Evolutionary conservation across 495 filamentous ascomycete species (phyloP).

Genomic region (Aspergillus conjunctus): DNA sequence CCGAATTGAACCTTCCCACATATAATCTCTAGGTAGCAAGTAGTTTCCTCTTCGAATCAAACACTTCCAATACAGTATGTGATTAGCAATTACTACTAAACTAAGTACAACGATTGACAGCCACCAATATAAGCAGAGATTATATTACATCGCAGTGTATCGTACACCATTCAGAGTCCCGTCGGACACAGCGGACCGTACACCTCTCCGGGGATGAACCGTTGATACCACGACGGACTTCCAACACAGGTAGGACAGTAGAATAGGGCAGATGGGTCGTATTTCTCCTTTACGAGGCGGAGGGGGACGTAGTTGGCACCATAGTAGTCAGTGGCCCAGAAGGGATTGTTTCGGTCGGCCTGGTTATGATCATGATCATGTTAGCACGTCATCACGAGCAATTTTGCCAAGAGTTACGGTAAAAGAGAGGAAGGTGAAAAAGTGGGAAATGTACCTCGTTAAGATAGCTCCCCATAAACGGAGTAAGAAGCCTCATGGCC

Average conservation of each 20-base stretch:
- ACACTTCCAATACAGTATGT: background rate
- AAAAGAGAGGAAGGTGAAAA: background rate
- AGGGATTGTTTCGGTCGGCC: conserved; percentile 24
- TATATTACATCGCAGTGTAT: background rate
- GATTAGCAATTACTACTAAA: background rate
- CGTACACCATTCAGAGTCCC: background rate
- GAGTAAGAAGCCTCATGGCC: conserved; percentile 39
- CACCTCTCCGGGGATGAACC: conserved; percentile 2
- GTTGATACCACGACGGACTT: conserved; percentile 45
- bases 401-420: background rate
- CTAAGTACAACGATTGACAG: background rate
- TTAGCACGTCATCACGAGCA: background rate
- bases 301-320: conserved; percentile 40
- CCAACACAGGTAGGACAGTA: conserved; percentile 54
- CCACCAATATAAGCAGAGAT: background rate
- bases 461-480: conserved; percentile 40
- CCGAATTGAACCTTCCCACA: background rate
- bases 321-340: conserved; percentile 26
- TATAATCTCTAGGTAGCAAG: too few relatives aligned
- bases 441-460: conserved; percentile 34
- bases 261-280: conserved; percentile 55
- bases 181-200: conserved; percentile 22
- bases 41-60: too few relatives aligned
- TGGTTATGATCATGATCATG: conserved; percentile 4
- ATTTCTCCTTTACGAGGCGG: conserved; percentile 49